Base-by-base conservation (phyloP, 163 green algal species). In the Scenedesmus sp. region DNA sequence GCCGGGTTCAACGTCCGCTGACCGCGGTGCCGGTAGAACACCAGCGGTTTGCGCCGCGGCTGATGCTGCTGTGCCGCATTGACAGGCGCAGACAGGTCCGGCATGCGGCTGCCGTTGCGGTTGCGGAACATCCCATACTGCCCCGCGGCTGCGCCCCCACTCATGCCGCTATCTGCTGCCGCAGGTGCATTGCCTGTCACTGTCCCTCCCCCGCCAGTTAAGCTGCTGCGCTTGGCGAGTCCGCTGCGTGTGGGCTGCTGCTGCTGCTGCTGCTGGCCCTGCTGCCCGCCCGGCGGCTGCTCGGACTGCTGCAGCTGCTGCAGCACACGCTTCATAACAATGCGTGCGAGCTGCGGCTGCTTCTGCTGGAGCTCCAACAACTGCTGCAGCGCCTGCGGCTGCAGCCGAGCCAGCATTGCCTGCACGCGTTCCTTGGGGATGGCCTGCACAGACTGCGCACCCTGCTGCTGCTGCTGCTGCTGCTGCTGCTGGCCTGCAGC, bases 301-400 rank as follows among this genome's bases (percentile, higher is more conserved):
- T 68, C 46, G 0, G 22, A 12, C 24, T 78, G 15, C 72, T 84
- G 56, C 85, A 85, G 85, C 85, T 90, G 85, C 46, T 85, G 70
- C 85, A 90, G 49, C 72, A 85, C 85, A 16, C 85, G 72, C 44
- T 90, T 90, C 72, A 90, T 85, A 0, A 90, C 85, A 22, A 90
- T 30, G n/a, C 85, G 70, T 30, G 85, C 85, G 5, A 90, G 46
- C 72, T 65, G 16, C 46, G 85, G 85, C 85, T 90, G 85, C 43
- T 70, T 72, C 65, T 76, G 85, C 70, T 90, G 85, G 20, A 90
- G 85, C 65, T 84, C 46, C 3, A 90, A 72, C 46, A 90, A 72
- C 72, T 90, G 85, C 85, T 90, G 85, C 72, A 90, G 72, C 18
- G 85, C 85, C 40, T 51, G 33, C 12, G 85, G 85, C 33, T 85